Percentiles rank a stretch among this genome's conserved stretches.
These are phyloP conservation scores for Tolypocladium ovalisporum DNA, from an alignment of 2,329 filamentous ascomycete genomes.

Conservation along the genomic window DNA sequence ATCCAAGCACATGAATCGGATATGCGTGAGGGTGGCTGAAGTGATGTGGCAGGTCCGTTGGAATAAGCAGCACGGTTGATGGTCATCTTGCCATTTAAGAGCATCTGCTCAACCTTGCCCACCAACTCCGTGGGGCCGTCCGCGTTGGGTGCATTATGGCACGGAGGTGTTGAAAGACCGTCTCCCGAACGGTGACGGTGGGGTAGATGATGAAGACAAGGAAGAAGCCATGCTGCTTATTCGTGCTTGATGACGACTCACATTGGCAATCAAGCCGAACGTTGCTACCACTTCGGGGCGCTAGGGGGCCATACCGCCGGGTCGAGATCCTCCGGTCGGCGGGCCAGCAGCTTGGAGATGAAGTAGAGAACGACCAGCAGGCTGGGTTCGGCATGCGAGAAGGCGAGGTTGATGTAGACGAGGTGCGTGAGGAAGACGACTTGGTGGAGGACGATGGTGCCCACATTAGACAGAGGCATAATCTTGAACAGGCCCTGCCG, in stretches of 20 bases:
- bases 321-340: constrained; percentile 35
- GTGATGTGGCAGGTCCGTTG: constrained; percentile 72
- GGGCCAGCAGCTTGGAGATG: constrained; percentile 34
- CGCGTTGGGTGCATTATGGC: background rate
- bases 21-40: background rate
- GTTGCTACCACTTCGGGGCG: constrained; percentile 15
- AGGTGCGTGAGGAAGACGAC: constrained; percentile 43
- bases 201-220: too few relatives aligned
- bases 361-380: constrained; percentile 35
- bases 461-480: constrained; percentile 42
- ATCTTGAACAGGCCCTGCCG: background rate
- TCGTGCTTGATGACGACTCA: constrained; percentile 27
- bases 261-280: constrained; percentile 16
- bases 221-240: constrained; percentile 18
- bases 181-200: too few relatives aligned
- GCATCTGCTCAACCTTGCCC: constrained; percentile 15
- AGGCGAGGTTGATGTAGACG: constrained; percentile 39
- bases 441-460: constrained; percentile 38
- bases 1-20: background rate
- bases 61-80: constrained; percentile 39
- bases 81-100: constrained; percentile 22
- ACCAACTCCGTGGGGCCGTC: constrained; percentile 23
- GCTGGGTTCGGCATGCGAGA: constrained; percentile 36
- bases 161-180: background rate
- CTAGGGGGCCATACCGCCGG: constrained; percentile 24